Base-by-base conservation (phyloP, 2,329 filamentous ascomycete genomes). In the Colletotrichum horii region DNA sequence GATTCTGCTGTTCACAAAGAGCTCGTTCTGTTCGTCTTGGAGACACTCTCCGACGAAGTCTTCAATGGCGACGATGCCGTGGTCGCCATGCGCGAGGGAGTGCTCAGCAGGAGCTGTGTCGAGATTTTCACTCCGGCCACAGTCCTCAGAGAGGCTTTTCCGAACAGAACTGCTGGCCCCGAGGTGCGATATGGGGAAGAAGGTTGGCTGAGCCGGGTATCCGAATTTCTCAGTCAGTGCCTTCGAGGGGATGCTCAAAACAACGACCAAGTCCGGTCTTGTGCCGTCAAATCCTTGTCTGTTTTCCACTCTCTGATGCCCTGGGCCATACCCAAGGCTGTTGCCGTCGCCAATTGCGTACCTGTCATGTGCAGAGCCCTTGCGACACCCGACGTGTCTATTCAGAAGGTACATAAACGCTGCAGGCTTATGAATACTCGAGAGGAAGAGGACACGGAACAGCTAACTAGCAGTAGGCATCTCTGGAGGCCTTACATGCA, bases 31-130 rank as follows among this genome's bases (percentile, higher is more conserved):
- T 94, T 94, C 75, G 91, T 98, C 60, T 89, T 99, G 66, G 97
- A 98, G 86, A 96, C 94, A 22, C 89, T 99, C 38, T 98, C 96
- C 4, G 97, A 98, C 79, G 97, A 98, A 83, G 92, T 98, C 67
- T 98, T 98, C 85, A 95, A 94, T 79, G 93, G 95, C 43, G 97
- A 98, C 81, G 97, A 98, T 84, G 91, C 94, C 3, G 93, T 96
- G 6, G 96, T 96, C 16, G 94, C 94, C 19, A 87, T 98, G 80
- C 92, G 96, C 78, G 95, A 96, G 82, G 94, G 93, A 67, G 92
- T 95, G 71, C 90, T 99, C 77, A 98, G 96, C 82, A 94, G 95
- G 82, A 95, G 95, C 14, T 94, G 97, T 81, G 95, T 98, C 77
- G 97, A 98, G 83, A 96, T 98, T 77, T 97, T 98, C 83, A 98